Evolutionary conservation across 1,284 basidiomycete species (phyloP), one percentile per base, ranked within the genome.

Genomic region (Irpex rosettiformis): DNA sequence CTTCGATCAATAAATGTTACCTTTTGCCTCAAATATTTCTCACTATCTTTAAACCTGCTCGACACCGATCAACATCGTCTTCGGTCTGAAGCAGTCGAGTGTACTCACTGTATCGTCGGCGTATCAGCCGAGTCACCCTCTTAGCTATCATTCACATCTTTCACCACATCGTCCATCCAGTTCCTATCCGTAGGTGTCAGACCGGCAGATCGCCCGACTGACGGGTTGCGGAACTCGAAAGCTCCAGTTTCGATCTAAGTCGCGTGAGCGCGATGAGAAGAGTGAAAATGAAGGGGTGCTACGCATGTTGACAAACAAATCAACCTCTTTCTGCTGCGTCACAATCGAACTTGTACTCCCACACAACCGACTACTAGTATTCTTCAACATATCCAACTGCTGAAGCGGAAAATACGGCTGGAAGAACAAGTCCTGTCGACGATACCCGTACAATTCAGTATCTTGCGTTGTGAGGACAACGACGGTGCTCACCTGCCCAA

Each of bases 381-480:
- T 85, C 66, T 84, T 88, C 43, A 97, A 76, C 75, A 95, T 84
- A 64, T 98, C 96, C 16, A 98, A 81, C 73, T 99, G 96, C 72
- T 99, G 96, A 6, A 99, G 73, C 0, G 96, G 96, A 22, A 99
- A 79, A 73, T 98, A 99, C 1, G 96, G 97, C 73, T 99, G 96
- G 77, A 99, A 99, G 76, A 98, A 96, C 1, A 94, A 83, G 64
- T 94, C 93, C 86, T 91, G 62, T 33, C n/a, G n/a, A n/a, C n/a
- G n/a, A n/a, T n/a, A n/a, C n/a, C n/a, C n/a, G n/a, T n/a, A n/a
- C 49, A 37, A 4, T 4, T 2, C 33, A 25, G 18, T 22, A 30
- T 16, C 8, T 2, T n/a, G 18, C 21, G 24, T 8, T 10, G 11
- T 24, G 21, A 29, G 54, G 37, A 28, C 37, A 27, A 22, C 4